These are phyloP conservation scores for Penicillium cataractarum DNA, from an alignment of 495 filamentous ascomycete species.

Conservation along the genomic window DNA sequence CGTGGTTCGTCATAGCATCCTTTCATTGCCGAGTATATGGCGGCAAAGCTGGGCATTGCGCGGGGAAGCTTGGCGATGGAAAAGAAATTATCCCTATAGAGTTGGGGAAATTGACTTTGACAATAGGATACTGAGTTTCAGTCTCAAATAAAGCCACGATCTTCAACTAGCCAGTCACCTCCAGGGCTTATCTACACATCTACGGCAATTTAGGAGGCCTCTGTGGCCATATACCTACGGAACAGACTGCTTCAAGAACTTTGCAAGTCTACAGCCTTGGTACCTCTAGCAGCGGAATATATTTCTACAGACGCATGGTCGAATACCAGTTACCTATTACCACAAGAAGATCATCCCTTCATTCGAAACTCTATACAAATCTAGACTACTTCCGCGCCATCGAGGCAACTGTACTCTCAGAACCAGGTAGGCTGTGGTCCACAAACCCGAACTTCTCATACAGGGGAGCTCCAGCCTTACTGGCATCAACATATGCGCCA, in stretches of 20 bases:
- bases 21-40: background rate
- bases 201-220: background rate
- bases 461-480: constrained; percentile 30
- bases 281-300: no score
- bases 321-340: background rate
- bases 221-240: background rate
- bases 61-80: constrained; percentile 16
- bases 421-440: constrained; percentile 25
- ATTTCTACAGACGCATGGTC: no score
- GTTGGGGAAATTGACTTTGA: background rate
- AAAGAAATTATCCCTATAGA: background rate
- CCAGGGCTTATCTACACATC: background rate
- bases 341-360: background rate
- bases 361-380: background rate
- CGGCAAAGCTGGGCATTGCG: background rate
- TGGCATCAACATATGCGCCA: constrained; percentile 37
- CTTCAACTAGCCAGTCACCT: background rate
- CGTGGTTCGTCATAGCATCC: background rate
- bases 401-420: constrained; percentile 10
- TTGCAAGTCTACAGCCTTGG: no score
- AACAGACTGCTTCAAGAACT: no score
- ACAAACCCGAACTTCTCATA: constrained; percentile 40
- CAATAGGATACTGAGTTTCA: background rate
- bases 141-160: background rate
- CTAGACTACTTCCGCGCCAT: constrained; percentile 20